Evolutionary conservation across 2,329 filamentous ascomycete genomes (phyloP), one percentile per base, ranked within the genome.

Genomic region (Aspergillus sp.): DNA sequence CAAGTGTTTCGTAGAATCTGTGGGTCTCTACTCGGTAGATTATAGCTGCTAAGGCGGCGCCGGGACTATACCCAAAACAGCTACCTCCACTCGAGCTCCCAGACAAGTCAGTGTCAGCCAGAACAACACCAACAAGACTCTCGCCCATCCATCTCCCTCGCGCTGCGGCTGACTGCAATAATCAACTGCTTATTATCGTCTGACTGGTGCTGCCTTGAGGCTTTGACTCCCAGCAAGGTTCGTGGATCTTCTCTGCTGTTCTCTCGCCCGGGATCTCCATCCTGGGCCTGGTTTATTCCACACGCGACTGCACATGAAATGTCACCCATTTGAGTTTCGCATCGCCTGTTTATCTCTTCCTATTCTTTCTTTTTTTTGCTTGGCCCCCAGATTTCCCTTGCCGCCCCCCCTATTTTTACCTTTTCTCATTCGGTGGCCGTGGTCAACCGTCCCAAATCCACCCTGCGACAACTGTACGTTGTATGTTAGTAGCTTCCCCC

Each of bases 241-340:
- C 45, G 61, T 64, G 43, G 31, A 38, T 57, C 51, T 52, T 55
- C 47, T 61, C 60, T 58, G 9, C 13, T 52, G 25, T 46, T 48
- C 38, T 11, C 52, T 31, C 48, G 13, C 43, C 38, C 45, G 55
- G 54, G 57, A 64, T 61, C 50, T 47, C 46, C 60, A 34, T 52
- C 62, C 54, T 51, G 34, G 30, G 46, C 31, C 41, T 38, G 38
- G 47, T 53, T 25, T 54, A 48, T 63, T 52, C 49, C 59, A 54
- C 51, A 48, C 51, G 49, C 52, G 54, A 45, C 60, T 55, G 53
- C 61, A 53, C 47, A 58, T 60, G 30, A 54, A 41, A 47, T 43
- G 22, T 55, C 43, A 25, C 48, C 60, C 30, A 51, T 61, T 64
- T 58, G 48, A 60, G 34, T 60, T 59, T 61, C 59, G 53, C 53